phyloP scores from a whole-genome alignment of 1,139 yeast genomes.

The Taphrina communis region DNA sequence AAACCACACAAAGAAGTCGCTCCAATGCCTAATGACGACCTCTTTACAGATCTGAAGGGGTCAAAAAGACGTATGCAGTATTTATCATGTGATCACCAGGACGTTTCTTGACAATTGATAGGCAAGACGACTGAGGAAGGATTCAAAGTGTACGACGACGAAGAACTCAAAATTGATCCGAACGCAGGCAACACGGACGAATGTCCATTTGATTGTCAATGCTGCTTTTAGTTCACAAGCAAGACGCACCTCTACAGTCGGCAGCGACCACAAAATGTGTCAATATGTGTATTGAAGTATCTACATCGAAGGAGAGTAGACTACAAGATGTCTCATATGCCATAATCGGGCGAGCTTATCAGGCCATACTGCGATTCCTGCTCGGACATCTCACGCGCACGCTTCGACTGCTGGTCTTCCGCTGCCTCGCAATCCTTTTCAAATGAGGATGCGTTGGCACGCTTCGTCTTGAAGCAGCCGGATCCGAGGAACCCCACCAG shows the following conservation, averaged over 20 bases:
- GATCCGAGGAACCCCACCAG: neutral
- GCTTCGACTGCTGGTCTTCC: neutral
- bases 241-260: neutral
- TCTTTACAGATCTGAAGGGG: conserved; percentile 41
- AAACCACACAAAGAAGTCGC: neutral
- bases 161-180: conserved; percentile 37
- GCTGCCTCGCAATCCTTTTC: conserved; percentile 2
- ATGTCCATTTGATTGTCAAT: conserved; percentile 42
- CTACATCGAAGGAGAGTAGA: neutral
- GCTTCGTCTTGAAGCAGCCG: neutral
- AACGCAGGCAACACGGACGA: conserved; percentile 40
- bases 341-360: conserved; percentile 2
- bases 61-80: conserved; percentile 28
- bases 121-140: conserved; percentile 43
- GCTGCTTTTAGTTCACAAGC: neutral
- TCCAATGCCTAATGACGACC: conserved; percentile 20
- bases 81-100: neutral
- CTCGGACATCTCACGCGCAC: neutral
- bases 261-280: no score
- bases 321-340: neutral
- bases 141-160: conserved; percentile 41
- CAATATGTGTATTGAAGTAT: neutral
- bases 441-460: neutral
- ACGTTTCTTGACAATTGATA: neutral
- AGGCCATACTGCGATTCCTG: neutral